Conservation (phyloP, 2,329 filamentous ascomycete genomes). For the Clarireedia homoeocarpa region DNA sequence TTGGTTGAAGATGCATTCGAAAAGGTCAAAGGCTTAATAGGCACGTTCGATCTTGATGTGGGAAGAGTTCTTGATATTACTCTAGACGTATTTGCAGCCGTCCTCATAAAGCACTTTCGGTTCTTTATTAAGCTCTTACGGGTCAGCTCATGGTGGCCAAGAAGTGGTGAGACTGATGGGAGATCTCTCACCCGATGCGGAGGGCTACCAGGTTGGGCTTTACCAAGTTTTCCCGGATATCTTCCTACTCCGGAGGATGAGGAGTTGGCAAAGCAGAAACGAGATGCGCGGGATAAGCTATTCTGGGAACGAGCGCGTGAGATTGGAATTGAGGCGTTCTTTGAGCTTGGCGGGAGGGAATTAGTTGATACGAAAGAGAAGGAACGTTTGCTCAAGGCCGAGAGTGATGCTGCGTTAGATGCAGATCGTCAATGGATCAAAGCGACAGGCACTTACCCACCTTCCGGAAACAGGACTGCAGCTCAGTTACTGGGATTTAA, state of each 20-base stretch:
- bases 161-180: conserved; percentile 44
- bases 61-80: conserved; percentile 91
- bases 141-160: conserved; percentile 95
- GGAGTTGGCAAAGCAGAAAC: conserved; percentile 44
- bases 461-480: conserved; percentile 79
- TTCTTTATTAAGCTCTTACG: conserved; percentile 93
- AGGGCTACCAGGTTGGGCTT: conserved; percentile 78
- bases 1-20: conserved; percentile 82
- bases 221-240: conserved; percentile 61
- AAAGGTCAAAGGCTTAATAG: conserved; percentile 86
- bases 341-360: conserved; percentile 72
- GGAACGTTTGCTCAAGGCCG: conserved; percentile 36
- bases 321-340: conserved; percentile 75
- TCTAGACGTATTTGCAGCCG: conserved; percentile 87
- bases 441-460: conserved; percentile 72
- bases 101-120: conserved; percentile 83
- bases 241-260: conserved; percentile 62
- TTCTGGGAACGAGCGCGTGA: conserved; percentile 81
- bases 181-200: conserved; percentile 37
- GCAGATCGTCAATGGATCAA: conserved; percentile 68
- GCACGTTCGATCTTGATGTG: conserved; percentile 94
- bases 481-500: conserved; percentile 97
- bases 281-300: conserved; percentile 56
- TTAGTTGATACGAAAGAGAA: conserved; percentile 50
- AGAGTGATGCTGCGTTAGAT: conserved; percentile 36